Percentiles rank a stretch among this genome's conserved stretches.
Evolutionary conservation across 192 early-diverging fungal genomes (phyloP).

Genomic region (Coemansia sp.): DNA sequence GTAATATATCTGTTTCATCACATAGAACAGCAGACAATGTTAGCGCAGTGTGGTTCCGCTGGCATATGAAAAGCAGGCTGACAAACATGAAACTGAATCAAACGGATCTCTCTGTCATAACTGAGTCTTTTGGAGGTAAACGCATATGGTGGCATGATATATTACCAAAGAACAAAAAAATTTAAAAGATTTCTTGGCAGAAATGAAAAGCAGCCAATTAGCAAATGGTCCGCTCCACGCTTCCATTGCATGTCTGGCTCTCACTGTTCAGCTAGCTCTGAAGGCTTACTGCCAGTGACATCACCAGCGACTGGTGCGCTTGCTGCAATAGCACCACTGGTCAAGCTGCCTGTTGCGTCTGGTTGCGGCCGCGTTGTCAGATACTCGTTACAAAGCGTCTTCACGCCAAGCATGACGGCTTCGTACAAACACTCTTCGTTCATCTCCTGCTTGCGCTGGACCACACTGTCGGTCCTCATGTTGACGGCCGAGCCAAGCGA

Average conservation of each 20-base stretch:
- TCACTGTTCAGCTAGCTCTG: neutral
- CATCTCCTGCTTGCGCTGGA: slow-evolving; percentile 51
- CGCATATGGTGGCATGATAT: too few species aligned
- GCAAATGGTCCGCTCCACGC: too few species aligned
- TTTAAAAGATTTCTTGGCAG: too few species aligned
- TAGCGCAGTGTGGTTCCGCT: too few species aligned
- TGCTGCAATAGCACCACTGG: neutral
- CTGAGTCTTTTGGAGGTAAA: too few species aligned
- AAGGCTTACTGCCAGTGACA: neutral
- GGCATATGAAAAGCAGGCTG: too few species aligned
- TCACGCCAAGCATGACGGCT: slow-evolving; percentile 52
- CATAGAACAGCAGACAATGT: too few species aligned
- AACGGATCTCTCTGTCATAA: too few species aligned
- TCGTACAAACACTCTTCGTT: slow-evolving; percentile 56
- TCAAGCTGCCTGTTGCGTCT: neutral
- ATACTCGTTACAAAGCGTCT: slow-evolving; percentile 53
- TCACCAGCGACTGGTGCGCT: neutral
- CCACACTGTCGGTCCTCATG: slow-evolving; percentile 36
- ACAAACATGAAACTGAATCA: too few species aligned
- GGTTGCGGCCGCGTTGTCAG: slow-evolving; percentile 33
- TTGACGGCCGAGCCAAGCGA: slow-evolving; percentile 44
- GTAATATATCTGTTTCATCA: too few species aligned
- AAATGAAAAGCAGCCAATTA: too few species aligned
- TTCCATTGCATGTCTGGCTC: neutral
- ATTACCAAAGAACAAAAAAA: too few species aligned